Evolutionary conservation across 1,284 basidiomycete genomes (phyloP).

Genomic region (Tylopilus sp.): DNA sequence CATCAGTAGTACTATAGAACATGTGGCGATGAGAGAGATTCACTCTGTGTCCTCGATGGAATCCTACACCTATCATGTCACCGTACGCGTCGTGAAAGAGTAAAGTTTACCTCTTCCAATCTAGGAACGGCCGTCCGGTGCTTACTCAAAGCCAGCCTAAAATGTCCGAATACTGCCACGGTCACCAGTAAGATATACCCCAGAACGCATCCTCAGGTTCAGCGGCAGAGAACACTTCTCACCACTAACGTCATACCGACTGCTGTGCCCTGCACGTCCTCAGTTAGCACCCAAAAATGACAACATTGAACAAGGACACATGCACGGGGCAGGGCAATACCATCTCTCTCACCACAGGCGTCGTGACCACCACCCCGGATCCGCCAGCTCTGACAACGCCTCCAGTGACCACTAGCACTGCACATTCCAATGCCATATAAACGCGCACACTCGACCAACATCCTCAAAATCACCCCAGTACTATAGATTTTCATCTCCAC

Average conservation of each 20-base stretch:
- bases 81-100: neutral
- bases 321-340: constrained; percentile 59
- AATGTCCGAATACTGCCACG: constrained; percentile 66
- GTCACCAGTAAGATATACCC: constrained; percentile 74
- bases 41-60: constrained; percentile 33
- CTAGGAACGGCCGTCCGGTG: constrained; percentile 53
- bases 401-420: no score
- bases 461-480: no score
- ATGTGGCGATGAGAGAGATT: constrained; percentile 54
- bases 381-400: constrained; percentile 45
- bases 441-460: no score
- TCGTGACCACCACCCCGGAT: constrained; percentile 46
- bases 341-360: constrained; percentile 43
- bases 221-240: no score
- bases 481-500: no score
- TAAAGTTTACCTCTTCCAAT: constrained; percentile 66
- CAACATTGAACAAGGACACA: constrained; percentile 2
- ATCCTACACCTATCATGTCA: neutral
- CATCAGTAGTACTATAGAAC: constrained; percentile 60
- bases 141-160: constrained; percentile 54
- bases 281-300: no score
- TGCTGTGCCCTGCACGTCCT: no score
- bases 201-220: neutral
- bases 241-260: no score
- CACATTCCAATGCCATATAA: no score